A percentile compares a stretch with the other conserved stretches of the same genome.
phyloP scores from a whole-genome alignment of 257 asterid genomes.

The Parsonsia alboflavescens region DNA sequence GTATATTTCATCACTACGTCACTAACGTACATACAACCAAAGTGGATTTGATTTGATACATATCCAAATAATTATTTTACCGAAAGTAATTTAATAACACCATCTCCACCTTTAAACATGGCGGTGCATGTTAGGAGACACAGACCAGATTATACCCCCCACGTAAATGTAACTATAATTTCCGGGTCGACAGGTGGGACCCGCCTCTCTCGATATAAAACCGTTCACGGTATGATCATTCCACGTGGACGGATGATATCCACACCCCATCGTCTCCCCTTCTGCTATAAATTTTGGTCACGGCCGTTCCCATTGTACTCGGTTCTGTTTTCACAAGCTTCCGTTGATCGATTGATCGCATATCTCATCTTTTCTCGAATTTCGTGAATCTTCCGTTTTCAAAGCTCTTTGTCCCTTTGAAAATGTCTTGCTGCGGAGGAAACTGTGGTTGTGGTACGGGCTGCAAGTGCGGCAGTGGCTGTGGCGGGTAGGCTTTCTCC shows the following conservation, averaged over 20 bases:
- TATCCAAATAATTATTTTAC: no score
- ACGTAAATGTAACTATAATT: constrained; percentile 17
- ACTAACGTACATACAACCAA: no score
- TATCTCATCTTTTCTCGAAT: not conserved
- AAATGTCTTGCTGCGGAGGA: constrained; percentile 74
- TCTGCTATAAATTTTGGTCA: constrained; percentile 34
- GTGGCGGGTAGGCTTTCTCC: constrained; percentile 40
- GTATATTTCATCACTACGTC: no score
- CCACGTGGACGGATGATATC: constrained; percentile 48
- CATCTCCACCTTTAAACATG: no score
- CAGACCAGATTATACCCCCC: no score
- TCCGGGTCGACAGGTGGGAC: constrained; percentile 24
- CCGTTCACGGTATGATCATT: constrained; percentile 10
- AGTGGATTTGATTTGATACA: no score
- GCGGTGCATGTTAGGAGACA: no score
- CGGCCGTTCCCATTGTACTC: not conserved
- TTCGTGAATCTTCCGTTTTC: constrained; percentile 28
- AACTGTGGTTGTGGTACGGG: constrained; percentile 62
- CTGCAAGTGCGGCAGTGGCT: constrained; percentile 71
- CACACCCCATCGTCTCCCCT: not conserved
- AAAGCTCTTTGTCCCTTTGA: not conserved
- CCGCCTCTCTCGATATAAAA: constrained; percentile 27
- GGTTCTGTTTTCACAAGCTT: not conserved
- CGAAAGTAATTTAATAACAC: no score
- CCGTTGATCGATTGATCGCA: not conserved